Evolutionary conservation across 2,329 filamentous ascomycete genomes (phyloP).

Genomic region (Aspergillus spinulosporus): DNA sequence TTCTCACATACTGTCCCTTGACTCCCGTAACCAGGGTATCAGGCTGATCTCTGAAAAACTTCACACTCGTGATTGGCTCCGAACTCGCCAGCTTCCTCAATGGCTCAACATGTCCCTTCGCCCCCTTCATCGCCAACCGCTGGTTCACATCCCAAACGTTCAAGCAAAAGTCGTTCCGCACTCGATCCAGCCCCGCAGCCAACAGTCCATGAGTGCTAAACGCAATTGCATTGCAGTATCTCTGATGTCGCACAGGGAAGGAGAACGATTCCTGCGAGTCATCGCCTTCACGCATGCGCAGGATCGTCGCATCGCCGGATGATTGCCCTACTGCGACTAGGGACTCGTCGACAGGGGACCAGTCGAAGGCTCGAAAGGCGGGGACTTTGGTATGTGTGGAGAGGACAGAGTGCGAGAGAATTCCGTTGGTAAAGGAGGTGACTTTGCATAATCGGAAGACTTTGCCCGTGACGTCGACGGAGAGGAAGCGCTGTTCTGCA

Average conservation of each 20-base stretch:
- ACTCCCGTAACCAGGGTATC: slow-evolving; percentile 63
- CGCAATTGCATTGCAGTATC: slow-evolving; percentile 65
- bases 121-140: slow-evolving; percentile 39
- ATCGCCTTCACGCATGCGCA: slow-evolving; percentile 57
- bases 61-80: slow-evolving; percentile 64
- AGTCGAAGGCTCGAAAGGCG: slow-evolving; percentile 65
- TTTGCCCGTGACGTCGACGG: slow-evolving; percentile 62
- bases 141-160: slow-evolving; percentile 65
- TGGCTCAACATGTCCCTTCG: slow-evolving; percentile 47
- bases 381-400: slow-evolving; percentile 57
- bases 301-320: slow-evolving; percentile 61
- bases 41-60: slow-evolving; percentile 62
- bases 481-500: slow-evolving; percentile 58
- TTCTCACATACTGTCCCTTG: slow-evolving; percentile 59
- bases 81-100: slow-evolving; percentile 61
- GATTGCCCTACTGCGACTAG: slow-evolving; percentile 62
- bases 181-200: slow-evolving; percentile 62
- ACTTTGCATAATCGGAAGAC: slow-evolving; percentile 60
- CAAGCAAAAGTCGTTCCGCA: slow-evolving; percentile 64
- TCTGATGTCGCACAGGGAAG: slow-evolving; percentile 62
- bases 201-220: slow-evolving; percentile 59
- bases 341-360: slow-evolving; percentile 60
- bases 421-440: slow-evolving; percentile 38
- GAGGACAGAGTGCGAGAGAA: slow-evolving; percentile 56
- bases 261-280: slow-evolving; percentile 49